Percentiles rank a stretch among this genome's conserved stretches.
phyloP scores from a whole-genome alignment of 352 stramenopile species.

The Pythium aristosporum region DNA sequence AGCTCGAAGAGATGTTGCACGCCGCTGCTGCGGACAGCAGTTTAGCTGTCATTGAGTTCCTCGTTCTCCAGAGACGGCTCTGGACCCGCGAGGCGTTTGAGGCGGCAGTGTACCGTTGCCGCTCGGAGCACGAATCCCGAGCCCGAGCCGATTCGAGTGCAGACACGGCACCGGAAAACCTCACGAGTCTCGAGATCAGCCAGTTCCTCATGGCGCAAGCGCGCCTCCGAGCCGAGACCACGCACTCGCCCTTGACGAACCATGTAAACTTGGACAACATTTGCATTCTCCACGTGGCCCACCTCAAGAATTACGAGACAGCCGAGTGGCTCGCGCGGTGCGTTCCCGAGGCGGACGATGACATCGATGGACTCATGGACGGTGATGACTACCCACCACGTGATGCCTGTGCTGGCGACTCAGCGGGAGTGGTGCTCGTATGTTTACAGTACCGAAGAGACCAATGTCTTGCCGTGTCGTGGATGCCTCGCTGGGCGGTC shows the following conservation, averaged over 20 bases:
- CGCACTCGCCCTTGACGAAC: neutral
- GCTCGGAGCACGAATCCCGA: neutral
- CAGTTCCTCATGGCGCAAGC: neutral
- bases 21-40: neutral
- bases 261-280: neutral
- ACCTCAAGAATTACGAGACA: constrained; percentile 3
- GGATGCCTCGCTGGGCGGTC: constrained; percentile 1
- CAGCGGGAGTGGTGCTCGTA: neutral
- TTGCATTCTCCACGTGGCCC: neutral
- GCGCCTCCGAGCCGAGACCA: neutral
- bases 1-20: neutral
- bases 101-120: neutral
- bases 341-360: neutral
- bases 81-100: neutral
- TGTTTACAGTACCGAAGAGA: neutral
- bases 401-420: neutral
- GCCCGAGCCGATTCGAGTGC: too few relatives aligned
- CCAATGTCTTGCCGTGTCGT: neutral
- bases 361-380: neutral
- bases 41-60: neutral
- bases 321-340: neutral
- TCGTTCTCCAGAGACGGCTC: neutral
- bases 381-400: neutral
- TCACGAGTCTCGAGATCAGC: neutral
- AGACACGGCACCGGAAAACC: too few relatives aligned